Evolutionary conservation across 495 filamentous ascomycete genomes (phyloP).

Genomic region (Annulohypoxylon nitens): DNA sequence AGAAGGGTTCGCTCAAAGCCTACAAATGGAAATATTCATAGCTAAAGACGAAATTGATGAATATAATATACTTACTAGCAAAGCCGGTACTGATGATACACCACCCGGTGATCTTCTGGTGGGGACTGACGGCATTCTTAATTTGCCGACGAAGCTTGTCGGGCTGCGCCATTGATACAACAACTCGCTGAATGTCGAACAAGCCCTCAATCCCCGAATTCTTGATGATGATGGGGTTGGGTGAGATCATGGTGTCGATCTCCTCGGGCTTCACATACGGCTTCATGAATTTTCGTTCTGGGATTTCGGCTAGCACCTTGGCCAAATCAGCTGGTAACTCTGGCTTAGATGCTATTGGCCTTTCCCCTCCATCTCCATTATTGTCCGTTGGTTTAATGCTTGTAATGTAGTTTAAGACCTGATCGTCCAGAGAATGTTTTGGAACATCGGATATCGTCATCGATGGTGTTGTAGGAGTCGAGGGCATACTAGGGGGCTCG

Average conservation of each 20-base stretch:
- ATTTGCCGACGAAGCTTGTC: slow-evolving; percentile 51
- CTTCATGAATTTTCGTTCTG: slow-evolving; percentile 30
- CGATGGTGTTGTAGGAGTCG: slow-evolving; percentile 25
- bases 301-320: slow-evolving; percentile 38
- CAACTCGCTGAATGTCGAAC: slow-evolving; percentile 59
- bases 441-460: slow-evolving; percentile 8
- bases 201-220: slow-evolving; percentile 56
- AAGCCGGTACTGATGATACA: slow-evolving; percentile 57
- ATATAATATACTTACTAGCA: slow-evolving; percentile 34
- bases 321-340: slow-evolving; percentile 23
- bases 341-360: slow-evolving; percentile 3
- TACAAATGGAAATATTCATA: background rate
- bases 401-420: slow-evolving; percentile 39
- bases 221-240: slow-evolving; percentile 57
- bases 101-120: slow-evolving; percentile 52
- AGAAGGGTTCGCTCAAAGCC: background rate
- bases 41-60: background rate
- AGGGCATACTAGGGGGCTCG: slow-evolving; percentile 9
- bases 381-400: slow-evolving; percentile 8
- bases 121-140: slow-evolving; percentile 46
- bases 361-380: background rate
- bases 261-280: slow-evolving; percentile 19
- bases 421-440: slow-evolving; percentile 18
- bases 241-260: slow-evolving; percentile 53
- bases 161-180: slow-evolving; percentile 53